A percentile compares a stretch with the other conserved stretches of the same genome.
phyloP scores from a whole-genome alignment of 129 eudicot genomes.

The Escallonia rubra region DNA sequence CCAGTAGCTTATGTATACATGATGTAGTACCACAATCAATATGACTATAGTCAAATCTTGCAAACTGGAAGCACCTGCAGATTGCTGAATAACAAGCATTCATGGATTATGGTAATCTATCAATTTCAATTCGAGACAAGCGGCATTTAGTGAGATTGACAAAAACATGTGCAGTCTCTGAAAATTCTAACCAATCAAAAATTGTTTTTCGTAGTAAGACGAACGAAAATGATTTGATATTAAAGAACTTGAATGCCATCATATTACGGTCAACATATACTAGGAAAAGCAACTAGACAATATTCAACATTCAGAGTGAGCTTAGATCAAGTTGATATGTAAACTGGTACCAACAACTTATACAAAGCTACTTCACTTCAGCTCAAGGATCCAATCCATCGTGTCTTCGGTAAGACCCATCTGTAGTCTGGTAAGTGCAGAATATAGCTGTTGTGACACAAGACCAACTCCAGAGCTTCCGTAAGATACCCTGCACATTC shows the following conservation, averaged over 20 bases:
- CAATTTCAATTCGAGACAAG: too few relatives aligned
- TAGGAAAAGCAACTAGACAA: not conserved
- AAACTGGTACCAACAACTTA: not conserved
- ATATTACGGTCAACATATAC: not conserved
- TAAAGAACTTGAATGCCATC: not conserved
- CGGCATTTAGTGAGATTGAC: too few relatives aligned
- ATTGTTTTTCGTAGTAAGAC: too few relatives aligned
- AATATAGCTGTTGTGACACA: slow-evolving; percentile 65
- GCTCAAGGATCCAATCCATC: slow-evolving; percentile 68
- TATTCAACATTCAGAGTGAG: not conserved
- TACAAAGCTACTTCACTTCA: slow-evolving; percentile 36
- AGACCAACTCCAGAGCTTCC: slow-evolving; percentile 59
- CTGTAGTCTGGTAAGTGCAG: slow-evolving; percentile 69
- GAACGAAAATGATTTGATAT: not conserved
- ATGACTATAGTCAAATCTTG: too few relatives aligned
- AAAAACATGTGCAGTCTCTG: too few relatives aligned
- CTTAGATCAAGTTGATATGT: not conserved
- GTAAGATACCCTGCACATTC: slow-evolving; percentile 51
- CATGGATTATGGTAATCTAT: too few relatives aligned
- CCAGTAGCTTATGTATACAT: too few relatives aligned
- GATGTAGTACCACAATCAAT: too few relatives aligned
- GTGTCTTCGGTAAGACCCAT: slow-evolving; percentile 77
- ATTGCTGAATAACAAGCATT: too few relatives aligned
- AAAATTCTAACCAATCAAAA: too few relatives aligned
- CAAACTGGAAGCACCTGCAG: too few relatives aligned